phyloP scores from a whole-genome alignment of 805 yeast genomes.

The Candida ficus region DNA sequence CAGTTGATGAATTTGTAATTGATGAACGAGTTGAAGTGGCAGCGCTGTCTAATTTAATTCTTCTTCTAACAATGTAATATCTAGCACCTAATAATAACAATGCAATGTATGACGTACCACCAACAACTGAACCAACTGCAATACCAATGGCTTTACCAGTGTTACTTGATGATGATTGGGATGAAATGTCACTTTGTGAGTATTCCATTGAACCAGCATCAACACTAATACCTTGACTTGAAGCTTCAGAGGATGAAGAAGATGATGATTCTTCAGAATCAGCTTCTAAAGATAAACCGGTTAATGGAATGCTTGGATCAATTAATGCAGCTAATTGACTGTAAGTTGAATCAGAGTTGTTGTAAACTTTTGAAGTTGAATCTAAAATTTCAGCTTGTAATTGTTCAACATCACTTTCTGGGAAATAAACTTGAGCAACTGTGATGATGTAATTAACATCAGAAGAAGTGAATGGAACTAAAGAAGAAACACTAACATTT shows the following conservation, averaged over 20 bases:
- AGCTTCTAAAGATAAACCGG: constrained; percentile 30
- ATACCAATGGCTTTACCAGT: constrained; percentile 62
- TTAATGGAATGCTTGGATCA: constrained; percentile 62
- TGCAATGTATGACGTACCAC: constrained; percentile 62
- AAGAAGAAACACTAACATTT: constrained; percentile 54
- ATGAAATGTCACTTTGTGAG: constrained; percentile 20
- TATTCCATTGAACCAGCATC: constrained; percentile 28
- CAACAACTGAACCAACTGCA: constrained; percentile 78
- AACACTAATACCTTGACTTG: constrained; percentile 8
- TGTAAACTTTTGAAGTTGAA: constrained; percentile 53
- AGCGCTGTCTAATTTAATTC: constrained; percentile 15
- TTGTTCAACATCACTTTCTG: constrained; percentile 41
- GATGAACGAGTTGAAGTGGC: constrained; percentile 15
- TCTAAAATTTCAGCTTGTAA: constrained; percentile 48
- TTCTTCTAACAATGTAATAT: constrained; percentile 33
- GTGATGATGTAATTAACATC: constrained; percentile 66
- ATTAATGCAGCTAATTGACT: constrained; percentile 59
- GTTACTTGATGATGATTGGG: neutral
- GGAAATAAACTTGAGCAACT: constrained; percentile 85
- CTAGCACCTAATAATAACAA: constrained; percentile 52
- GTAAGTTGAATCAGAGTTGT: constrained; percentile 51
- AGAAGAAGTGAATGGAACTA: constrained; percentile 68
- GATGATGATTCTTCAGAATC: constrained; percentile 12
- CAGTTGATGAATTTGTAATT: constrained; percentile 11
- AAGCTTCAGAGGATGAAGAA: constrained; percentile 12